A percentile compares a stretch with the other conserved stretches of the same genome.
phyloP scores from a whole-genome alignment of 176 grass and related monocot species.

The Avena atlantica region DNA sequence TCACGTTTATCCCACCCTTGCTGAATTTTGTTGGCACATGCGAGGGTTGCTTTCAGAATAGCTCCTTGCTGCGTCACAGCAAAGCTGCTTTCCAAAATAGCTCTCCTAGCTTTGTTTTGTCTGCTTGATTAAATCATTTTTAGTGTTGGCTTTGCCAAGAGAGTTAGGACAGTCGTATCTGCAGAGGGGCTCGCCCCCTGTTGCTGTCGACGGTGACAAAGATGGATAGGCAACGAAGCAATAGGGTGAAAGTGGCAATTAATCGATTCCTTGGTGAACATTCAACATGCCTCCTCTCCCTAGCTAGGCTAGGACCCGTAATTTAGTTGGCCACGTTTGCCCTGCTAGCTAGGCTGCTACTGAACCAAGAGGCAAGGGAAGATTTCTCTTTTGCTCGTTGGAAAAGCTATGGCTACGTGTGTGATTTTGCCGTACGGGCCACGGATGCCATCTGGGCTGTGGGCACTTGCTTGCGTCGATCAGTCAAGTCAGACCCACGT shows the following conservation, averaged over 20 bases:
- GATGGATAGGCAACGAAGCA: neutral
- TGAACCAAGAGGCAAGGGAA: neutral
- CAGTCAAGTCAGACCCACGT: no score
- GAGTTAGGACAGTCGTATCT: no score
- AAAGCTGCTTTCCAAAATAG: neutral
- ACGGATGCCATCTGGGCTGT: neutral
- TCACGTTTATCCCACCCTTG: neutral
- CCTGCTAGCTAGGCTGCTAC: neutral
- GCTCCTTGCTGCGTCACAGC: neutral
- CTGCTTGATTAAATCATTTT: neutral
- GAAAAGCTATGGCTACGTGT: neutral
- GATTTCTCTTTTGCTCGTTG: neutral
- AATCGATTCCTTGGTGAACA: neutral
- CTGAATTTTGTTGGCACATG: neutral
- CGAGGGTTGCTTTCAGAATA: neutral
- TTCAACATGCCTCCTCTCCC: neutral
- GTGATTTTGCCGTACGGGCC: neutral
- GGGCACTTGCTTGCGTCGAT: neutral
- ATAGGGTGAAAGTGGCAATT: neutral
- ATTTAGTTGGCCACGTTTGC: conserved; percentile 4
- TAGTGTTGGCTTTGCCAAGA: no score
- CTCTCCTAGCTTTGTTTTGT: neutral
- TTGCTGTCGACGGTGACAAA: neutral
- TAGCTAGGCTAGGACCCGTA: neutral
- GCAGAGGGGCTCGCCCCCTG: no score